Base-by-base conservation (phyloP, 768 basidiomycete genomes). In the Mrakia frigida region DNA sequence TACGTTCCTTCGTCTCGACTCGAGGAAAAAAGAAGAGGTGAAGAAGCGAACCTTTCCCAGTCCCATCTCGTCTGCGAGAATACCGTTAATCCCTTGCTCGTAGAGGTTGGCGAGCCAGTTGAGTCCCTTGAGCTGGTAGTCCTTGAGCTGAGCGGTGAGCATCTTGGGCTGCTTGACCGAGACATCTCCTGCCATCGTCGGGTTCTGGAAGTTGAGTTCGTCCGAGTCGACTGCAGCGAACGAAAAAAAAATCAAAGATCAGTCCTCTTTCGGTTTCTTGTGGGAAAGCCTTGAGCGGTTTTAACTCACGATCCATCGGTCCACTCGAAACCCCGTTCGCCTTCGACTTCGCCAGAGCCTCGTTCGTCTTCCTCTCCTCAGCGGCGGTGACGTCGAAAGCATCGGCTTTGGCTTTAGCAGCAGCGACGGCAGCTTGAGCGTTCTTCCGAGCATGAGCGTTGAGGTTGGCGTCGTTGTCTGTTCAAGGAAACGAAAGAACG, bases 21-120 rank as follows among this genome's bases (percentile, higher is more conserved):
- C 28, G 37, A n/a, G n/a, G n/a, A n/a, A n/a, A n/a, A n/a, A n/a
- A n/a, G n/a, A n/a, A n/a, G n/a, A n/a, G n/a, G n/a, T n/a, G n/a
- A n/a, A n/a, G n/a, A n/a, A n/a, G n/a, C 75, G n/a, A 25, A 83
- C 83, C 80, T 84, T 84, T 68, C 83, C 82, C 35, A 84, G 88
- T 84, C 94, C 94, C 96, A 98, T 98, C 85, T 99, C 97, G 82
- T 99, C 97, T 2, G 97, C 97, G 31, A 99, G 87, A 80, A 99
- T 99, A 68, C 97, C 97, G 81, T 99, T 99, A 87, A 98, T 98
- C 63, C 97, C 97, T 83, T 98, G 96, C 82, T 98, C 97, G 81
- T 98, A 99, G 31, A 99, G 86, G 23, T 95, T 97, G 25, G 91
- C 97, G 35, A 99, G 86, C 97, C 97, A 99, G 79, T 97, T 98